These are phyloP conservation scores for Dothideomycetes sp. DNA, from an alignment of 2,329 filamentous ascomycete genomes.

Conservation along the genomic window DNA sequence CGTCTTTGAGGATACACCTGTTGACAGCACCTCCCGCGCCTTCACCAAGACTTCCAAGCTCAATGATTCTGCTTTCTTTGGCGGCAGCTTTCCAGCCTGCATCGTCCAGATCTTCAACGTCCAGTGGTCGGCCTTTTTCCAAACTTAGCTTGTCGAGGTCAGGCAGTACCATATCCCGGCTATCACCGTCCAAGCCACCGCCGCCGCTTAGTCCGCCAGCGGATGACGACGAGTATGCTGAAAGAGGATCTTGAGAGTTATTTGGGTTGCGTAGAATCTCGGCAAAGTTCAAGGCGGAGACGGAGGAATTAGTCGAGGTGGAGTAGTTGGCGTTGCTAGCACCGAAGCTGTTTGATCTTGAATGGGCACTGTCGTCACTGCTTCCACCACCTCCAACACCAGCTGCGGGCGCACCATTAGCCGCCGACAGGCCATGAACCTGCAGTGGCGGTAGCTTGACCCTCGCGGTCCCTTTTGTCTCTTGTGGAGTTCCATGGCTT, in stretches of 20 bases:
- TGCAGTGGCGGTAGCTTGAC: constrained; percentile 44
- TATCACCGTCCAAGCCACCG: constrained; percentile 64
- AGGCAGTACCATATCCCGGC: constrained; percentile 56
- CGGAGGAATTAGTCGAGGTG: constrained; percentile 68
- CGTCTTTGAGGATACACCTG: constrained; percentile 75
- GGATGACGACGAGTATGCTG: constrained; percentile 55
- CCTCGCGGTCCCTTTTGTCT: constrained; percentile 41
- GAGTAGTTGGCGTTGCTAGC: constrained; percentile 69
- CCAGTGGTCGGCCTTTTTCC: constrained; percentile 71
- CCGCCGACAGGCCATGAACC: constrained; percentile 50
- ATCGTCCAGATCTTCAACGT: constrained; percentile 91
- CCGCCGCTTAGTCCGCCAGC: constrained; percentile 57
- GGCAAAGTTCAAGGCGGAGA: constrained; percentile 72
- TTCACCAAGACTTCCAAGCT: constrained; percentile 83
- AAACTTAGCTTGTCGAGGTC: constrained; percentile 70
- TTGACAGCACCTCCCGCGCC: constrained; percentile 94
- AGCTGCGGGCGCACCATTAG: too few relatives aligned
- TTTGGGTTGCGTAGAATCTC: constrained; percentile 50
- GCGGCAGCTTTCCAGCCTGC: constrained; percentile 92
- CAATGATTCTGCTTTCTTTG: constrained; percentile 73
- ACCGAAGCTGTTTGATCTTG: constrained; percentile 74
- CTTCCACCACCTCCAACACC: constrained; percentile 60
- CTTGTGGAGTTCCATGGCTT: constrained; percentile 61
- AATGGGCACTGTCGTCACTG: constrained; percentile 61
- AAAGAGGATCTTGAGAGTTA: constrained; percentile 82